Evolutionary conservation across 2,329 filamentous ascomycete species (phyloP).

Genomic region (Fusarium sp.): DNA sequence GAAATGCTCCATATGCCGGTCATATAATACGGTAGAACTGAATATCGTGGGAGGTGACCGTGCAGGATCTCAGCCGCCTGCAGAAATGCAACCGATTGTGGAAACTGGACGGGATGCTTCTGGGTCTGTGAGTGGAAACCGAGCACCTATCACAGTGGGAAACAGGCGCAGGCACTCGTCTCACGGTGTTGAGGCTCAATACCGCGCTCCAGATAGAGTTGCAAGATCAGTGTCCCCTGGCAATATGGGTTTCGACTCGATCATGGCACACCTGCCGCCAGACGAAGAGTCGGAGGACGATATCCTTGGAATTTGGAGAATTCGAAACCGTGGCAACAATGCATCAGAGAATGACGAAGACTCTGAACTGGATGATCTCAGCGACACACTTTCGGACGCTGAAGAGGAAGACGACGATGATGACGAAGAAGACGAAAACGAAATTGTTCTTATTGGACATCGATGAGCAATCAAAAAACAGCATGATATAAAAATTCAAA

Average conservation of each 20-base stretch:
- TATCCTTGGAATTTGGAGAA: slow-evolving; percentile 67
- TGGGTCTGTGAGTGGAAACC: slow-evolving; percentile 16
- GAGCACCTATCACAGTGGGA: slow-evolving; percentile 20
- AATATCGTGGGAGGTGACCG: slow-evolving; percentile 62
- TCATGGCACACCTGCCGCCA: slow-evolving; percentile 40
- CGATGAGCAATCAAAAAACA: slow-evolving; percentile 45
- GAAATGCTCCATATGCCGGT: slow-evolving; percentile 80
- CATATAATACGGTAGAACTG: slow-evolving; percentile 75
- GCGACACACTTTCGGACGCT: slow-evolving; percentile 53
- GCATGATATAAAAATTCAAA: slow-evolving; percentile 5
- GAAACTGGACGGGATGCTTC: slow-evolving; percentile 22
- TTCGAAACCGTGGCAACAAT: slow-evolving; percentile 57
- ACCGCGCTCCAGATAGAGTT: slow-evolving; percentile 51
- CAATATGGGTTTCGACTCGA: slow-evolving; percentile 40
- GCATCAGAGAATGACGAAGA: slow-evolving; percentile 60
- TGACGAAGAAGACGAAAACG: slow-evolving; percentile 61
- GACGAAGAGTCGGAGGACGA: slow-evolving; percentile 63
- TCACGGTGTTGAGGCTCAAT: slow-evolving; percentile 47
- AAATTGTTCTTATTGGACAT: slow-evolving; percentile 62
- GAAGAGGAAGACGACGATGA: slow-evolving; percentile 60
- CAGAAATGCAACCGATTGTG: slow-evolving; percentile 23
- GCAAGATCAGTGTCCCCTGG: slow-evolving; percentile 57
- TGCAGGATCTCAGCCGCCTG: slow-evolving; percentile 39
- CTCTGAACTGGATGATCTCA: slow-evolving; percentile 54
- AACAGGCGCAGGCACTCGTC: slow-evolving; percentile 54